Conservation (phyloP, 108 stramenopile species). For the Bacterosira constricta region DNA sequence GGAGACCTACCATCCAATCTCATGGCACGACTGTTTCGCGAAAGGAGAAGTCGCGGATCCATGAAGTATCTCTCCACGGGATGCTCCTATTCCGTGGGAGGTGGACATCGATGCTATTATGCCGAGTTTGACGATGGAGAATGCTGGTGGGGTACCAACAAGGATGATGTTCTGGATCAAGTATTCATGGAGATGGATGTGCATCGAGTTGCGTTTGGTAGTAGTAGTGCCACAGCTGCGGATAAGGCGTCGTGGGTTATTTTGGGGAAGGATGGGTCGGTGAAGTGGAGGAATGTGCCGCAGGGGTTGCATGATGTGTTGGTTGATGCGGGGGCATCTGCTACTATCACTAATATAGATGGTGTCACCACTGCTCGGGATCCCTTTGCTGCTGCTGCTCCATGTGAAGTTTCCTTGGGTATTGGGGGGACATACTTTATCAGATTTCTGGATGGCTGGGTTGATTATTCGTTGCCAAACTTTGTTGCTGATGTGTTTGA, state of each 20-base stretch:
- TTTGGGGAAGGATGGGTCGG: slow-evolving; percentile 66
- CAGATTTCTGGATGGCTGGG: slow-evolving; percentile 72
- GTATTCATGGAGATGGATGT: slow-evolving; percentile 61
- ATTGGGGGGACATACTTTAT: slow-evolving; percentile 73
- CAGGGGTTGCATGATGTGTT: slow-evolving; percentile 60
- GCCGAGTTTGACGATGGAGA: slow-evolving; percentile 72
- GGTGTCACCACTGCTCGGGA: background rate
- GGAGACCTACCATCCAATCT: slow-evolving; percentile 15
- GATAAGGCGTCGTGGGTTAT: slow-evolving; percentile 66
- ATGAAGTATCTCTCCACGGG: slow-evolving; percentile 70
- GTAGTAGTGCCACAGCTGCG: background rate
- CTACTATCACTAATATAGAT: background rate
- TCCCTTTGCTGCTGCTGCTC: slow-evolving; percentile 42
- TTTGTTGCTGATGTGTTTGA: slow-evolving; percentile 60
- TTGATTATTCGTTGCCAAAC: slow-evolving; percentile 77
- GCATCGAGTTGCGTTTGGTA: slow-evolving; percentile 77
- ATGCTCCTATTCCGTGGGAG: slow-evolving; percentile 13
- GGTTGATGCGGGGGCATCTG: slow-evolving; percentile 33
- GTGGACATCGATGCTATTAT: slow-evolving; percentile 57
- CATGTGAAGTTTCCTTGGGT: slow-evolving; percentile 77
- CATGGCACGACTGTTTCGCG: slow-evolving; percentile 17
- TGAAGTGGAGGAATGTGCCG: slow-evolving; percentile 80
- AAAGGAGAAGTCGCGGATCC: slow-evolving; percentile 6
- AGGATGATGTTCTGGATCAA: slow-evolving; percentile 62
- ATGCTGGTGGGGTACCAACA: slow-evolving; percentile 66